Conservation (phyloP, 108 stramenopile species). For the Fragilariopsis cylindrus region DNA sequence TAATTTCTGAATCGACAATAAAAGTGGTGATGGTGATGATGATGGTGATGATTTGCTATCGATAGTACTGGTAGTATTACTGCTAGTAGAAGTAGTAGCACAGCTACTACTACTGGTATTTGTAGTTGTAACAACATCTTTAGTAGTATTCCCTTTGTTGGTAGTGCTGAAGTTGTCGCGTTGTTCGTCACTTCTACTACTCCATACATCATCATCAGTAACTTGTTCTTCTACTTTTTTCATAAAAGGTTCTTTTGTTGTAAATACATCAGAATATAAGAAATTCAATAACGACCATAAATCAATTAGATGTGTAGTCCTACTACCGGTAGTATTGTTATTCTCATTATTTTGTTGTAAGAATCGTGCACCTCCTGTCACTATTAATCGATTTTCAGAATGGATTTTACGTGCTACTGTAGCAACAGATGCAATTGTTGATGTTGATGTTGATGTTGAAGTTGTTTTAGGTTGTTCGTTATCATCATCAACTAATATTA, state of each 20-base stretch:
- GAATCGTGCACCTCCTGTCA: conserved; percentile 79
- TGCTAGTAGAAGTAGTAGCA: too few relatives aligned
- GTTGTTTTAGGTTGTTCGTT: conserved; percentile 66
- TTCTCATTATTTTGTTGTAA: conserved; percentile 69
- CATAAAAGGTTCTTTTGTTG: conserved; percentile 62
- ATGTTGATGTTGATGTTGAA: too few relatives aligned
- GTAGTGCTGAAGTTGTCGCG: too few relatives aligned
- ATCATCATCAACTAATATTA: conserved; percentile 90
- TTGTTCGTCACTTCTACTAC: too few relatives aligned
- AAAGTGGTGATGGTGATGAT: conserved; percentile 17
- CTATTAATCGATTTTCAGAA: conserved; percentile 42
- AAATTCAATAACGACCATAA: conserved; percentile 71
- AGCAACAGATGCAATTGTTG: conserved; percentile 15
- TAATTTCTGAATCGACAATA: conserved; percentile 65
- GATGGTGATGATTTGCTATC: too few relatives aligned
- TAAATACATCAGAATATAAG: conserved; percentile 63
- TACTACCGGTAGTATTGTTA: too few relatives aligned
- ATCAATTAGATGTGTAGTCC: conserved; percentile 40
- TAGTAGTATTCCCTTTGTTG: too few relatives aligned
- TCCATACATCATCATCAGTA: conserved; percentile 50
- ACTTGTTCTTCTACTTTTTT: conserved; percentile 75
- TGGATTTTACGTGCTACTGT: conserved; percentile 58
- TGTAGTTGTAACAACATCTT: too few relatives aligned
- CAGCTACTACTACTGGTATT: too few relatives aligned
- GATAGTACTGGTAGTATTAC: too few relatives aligned